phyloP scores from a whole-genome alignment of 331 rosid species.

The Malus hybrid region DNA sequence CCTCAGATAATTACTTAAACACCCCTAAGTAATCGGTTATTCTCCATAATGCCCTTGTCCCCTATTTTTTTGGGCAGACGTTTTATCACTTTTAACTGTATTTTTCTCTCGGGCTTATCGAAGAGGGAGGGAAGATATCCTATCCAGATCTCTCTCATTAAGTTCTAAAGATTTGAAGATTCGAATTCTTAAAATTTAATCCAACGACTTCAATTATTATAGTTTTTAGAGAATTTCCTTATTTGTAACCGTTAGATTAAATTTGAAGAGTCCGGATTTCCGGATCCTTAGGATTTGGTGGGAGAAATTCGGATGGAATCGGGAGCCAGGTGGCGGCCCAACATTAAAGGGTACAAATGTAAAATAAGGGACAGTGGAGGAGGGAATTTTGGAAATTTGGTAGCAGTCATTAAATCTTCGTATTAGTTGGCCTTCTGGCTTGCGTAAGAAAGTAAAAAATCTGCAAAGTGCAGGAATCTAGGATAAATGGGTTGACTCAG shows the following conservation, averaged over 20 bases:
- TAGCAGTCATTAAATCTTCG: constrained; percentile 12
- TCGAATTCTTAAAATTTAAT: accelerated
- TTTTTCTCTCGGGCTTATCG: neutral
- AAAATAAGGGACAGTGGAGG: neutral
- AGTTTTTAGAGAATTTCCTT: accelerated
- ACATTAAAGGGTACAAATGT: neutral
- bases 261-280: accelerated
- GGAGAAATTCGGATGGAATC: no score
- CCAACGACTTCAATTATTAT: accelerated
- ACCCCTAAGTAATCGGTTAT: neutral
- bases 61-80: neutral
- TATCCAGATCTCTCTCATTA: no score
- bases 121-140: neutral
- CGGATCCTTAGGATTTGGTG: accelerated
- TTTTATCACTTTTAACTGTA: neutral
- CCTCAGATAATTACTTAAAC: neutral
- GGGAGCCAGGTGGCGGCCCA: no score
- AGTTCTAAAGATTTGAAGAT: accelerated
- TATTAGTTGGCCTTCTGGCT: constrained; percentile 17
- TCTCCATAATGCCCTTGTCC: neutral
- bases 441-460: constrained; percentile 34
- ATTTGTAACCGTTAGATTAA: accelerated
- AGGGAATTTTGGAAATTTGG: constrained; percentile 5
- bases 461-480: constrained; percentile 31
- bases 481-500: neutral